Evolutionary conservation across 495 filamentous ascomycete species (phyloP).

Genomic region (Aspergillus cavernicola): DNA sequence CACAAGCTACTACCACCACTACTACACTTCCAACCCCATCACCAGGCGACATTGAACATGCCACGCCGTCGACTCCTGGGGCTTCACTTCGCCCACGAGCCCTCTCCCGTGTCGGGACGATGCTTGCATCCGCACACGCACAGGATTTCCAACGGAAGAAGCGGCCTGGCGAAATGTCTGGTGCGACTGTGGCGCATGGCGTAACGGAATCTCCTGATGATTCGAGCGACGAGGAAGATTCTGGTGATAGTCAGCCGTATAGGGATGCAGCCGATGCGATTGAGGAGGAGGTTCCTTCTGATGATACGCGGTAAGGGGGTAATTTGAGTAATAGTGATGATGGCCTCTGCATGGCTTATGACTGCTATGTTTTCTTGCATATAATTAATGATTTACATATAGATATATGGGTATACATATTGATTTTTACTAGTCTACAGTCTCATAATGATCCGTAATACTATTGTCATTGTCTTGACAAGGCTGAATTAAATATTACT

Average conservation of each 20-base stretch:
- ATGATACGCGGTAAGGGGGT: constrained; percentile 1
- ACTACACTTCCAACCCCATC: constrained; percentile 21
- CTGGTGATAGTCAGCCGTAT: constrained; percentile 10
- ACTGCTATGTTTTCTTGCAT: constrained; percentile 4
- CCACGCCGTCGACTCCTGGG: constrained; percentile 25
- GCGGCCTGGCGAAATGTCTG: constrained; percentile 38
- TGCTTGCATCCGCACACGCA: constrained; percentile 71
- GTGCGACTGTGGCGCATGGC: constrained; percentile 18
- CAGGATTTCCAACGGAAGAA: constrained; percentile 83
- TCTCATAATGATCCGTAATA: too few relatives aligned
- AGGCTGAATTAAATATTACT: too few relatives aligned
- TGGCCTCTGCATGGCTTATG: not conserved
- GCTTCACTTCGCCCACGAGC: constrained; percentile 28
- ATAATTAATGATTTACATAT: not conserved
- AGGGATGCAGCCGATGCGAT: constrained; percentile 15
- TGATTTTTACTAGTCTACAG: too few relatives aligned
- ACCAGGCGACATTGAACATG: constrained; percentile 31
- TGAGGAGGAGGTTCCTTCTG: constrained; percentile 16
- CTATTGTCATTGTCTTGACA: too few relatives aligned
- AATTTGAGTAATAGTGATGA: too few relatives aligned
- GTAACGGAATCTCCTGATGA: constrained; percentile 23
- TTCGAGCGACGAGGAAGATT: constrained; percentile 37
- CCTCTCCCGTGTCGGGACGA: constrained; percentile 51
- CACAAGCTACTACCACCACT: too few relatives aligned
- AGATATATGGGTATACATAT: not conserved